Evolutionary conservation across 352 stramenopile genomes (phyloP), one percentile per base, ranked within the genome.

Genomic region (Pythium scleroteichum): DNA sequence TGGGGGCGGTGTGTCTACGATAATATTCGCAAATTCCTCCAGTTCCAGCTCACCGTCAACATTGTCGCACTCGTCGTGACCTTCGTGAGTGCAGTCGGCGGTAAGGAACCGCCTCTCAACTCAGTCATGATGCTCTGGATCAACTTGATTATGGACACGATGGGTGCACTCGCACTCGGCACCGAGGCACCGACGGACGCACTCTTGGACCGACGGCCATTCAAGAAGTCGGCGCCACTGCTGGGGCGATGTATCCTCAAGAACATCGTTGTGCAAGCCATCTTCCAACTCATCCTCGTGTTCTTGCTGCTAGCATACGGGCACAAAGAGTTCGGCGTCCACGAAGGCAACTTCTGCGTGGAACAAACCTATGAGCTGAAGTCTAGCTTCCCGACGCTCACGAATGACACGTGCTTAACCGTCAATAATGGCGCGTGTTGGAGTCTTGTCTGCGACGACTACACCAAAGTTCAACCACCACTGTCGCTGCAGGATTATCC

Each of bases 71-170:
- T 94, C 9, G 69, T 90, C 0, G 79, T 94, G 13, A 91, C 82
- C 0, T 91, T 94, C 24, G 66, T 91, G 22, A 89, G 82, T 47
- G 85, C 85, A 3, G 86, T 98, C 48, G 80, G 73, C 0, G 93
- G 87, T 19, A 88, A 90, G 48, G 89, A 94, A 41, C 82, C 85
- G 24, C 83, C 81, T 3, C 63, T 95, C 22, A 91, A 91, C 62
- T 87, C 83, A 22, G 85, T 95, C 40, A 92, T 92, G 82, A 92
- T 95, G 82, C 75, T 95, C 17, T 95, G 85, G 85, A 90, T 95
- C 58, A 93, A 95, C 41, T 59, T 95, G 12, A 93, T 93, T 58
- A 95, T 93, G 81, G 85, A 95, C 55, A 89, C 83, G 9, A 92
- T 92, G 80, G 81, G 82, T 1, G 81, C 83, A 1, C 42, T 92